Base-by-base conservation (phyloP, 148 eudicot species). In the Vaccinium myrtillus region DNA sequence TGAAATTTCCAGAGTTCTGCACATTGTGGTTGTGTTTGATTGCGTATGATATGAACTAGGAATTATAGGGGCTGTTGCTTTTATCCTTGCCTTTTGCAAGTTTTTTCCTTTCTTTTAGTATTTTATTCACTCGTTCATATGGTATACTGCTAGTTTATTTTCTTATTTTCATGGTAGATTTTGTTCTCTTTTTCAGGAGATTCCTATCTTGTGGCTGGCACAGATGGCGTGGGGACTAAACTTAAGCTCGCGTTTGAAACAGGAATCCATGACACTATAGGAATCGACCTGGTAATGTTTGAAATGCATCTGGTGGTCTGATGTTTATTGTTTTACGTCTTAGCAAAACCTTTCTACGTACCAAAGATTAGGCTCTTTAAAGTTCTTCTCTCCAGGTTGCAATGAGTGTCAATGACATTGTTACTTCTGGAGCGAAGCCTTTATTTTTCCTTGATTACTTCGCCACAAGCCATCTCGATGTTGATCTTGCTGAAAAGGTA, bases 161-260 rank as follows among this genome's bases (percentile, higher is more conserved):
- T 27, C 10, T 12, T 67, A 63, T 6, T 43, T 70, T 78, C 10
- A 18, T 11, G 21, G n/a, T 58, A 69, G 27, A 70, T 30, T 48
- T 46, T 48, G 70, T 69, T 69, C 18, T 43, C 7, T 85, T 79
- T 75, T 56, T 73, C 50, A 97, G 99, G 99, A 77, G 98, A 97
- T 87, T 95, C 96, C 46, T 95, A 93, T 89, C 93, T 97, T 80
- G 99, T 97, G 81, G 99, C 99, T 56, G 96, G 99, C 55, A 97
- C 99, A 18, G 98, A 97, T 94, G 99, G 99, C 65, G 99, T 97
- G 15, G 99, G 99, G 79, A 97, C 99, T 55, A 97, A 97, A 84
- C 91, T 97, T 27, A 97, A 95, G 89, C 93, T 97, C 16, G 99
- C 98, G 51, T 97, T 97, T 87, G 98, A 97, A 84, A 92, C 95